phyloP scores from a whole-genome alignment of 208 protist genomes.

The Naegleria fowleri region DNA sequence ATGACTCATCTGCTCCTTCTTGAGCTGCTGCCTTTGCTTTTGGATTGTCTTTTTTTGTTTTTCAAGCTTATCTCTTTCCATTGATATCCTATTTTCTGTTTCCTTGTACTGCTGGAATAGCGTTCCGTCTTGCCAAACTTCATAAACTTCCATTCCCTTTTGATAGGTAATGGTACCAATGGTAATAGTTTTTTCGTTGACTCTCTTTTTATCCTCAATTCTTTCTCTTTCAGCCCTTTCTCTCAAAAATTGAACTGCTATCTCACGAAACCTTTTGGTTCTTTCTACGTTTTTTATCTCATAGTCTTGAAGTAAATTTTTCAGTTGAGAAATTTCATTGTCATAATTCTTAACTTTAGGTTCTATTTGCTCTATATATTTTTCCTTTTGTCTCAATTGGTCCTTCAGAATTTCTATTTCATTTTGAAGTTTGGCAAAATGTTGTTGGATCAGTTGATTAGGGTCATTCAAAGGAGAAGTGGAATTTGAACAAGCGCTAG shows the following conservation, averaged over 20 bases:
- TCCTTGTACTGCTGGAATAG: neutral
- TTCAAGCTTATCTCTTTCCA: neutral
- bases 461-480: too few relatives aligned
- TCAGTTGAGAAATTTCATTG: neutral
- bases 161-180: slow-evolving; percentile 21
- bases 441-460: neutral
- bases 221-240: neutral
- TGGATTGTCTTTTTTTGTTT: slow-evolving; percentile 14
- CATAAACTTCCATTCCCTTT: neutral
- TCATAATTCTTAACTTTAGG: neutral
- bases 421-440: neutral
- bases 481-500: too few relatives aligned
- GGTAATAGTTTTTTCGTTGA: neutral
- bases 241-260: slow-evolving; percentile 2
- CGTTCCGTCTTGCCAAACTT: slow-evolving; percentile 27
- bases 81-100: neutral
- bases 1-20: neutral
- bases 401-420: neutral
- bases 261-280: neutral
- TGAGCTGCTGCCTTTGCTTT: slow-evolving; percentile 1
- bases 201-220: neutral
- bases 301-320: neutral
- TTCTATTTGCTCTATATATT: neutral
- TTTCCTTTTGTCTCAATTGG: neutral
- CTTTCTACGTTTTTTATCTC: neutral